Evolutionary conservation across 129 eudicot genomes (phyloP).

Genomic region (Heracleum sosnowskyi): DNA sequence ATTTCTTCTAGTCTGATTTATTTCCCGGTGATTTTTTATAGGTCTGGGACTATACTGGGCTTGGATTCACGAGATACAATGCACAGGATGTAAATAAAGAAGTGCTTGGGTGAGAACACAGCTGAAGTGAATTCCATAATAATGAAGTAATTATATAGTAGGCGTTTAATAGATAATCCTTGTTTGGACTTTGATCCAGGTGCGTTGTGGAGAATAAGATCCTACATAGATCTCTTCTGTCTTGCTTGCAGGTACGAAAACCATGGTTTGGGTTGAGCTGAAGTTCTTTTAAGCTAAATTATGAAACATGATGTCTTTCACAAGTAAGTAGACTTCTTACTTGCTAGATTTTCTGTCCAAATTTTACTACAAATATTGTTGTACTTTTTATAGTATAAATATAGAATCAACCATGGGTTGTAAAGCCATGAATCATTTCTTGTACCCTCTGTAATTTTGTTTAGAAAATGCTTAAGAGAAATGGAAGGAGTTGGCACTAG

Average conservation of each 20-base stretch:
- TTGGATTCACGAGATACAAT: constrained; percentile 80
- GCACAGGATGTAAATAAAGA: constrained; percentile 84
- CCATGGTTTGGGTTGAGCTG: not conserved
- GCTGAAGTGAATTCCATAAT: not conserved
- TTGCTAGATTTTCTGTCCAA: too few species aligned
- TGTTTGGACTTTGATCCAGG: constrained; percentile 26
- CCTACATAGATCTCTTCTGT: constrained; percentile 70
- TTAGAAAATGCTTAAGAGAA: too few species aligned
- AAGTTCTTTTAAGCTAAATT: not conserved
- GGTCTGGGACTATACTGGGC: constrained; percentile 99
- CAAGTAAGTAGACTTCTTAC: too few species aligned
- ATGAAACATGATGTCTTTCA: not conserved
- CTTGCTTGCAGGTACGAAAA: constrained; percentile 58
- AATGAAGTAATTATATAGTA: constrained; percentile 7
- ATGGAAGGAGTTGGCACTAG: too few species aligned
- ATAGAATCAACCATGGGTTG: too few species aligned
- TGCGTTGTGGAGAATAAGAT: constrained; percentile 99
- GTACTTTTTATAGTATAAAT: too few species aligned
- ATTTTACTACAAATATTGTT: too few species aligned
- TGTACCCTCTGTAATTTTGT: too few species aligned
- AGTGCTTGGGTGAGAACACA: constrained; percentile 62
- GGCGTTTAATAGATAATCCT: constrained; percentile 10
- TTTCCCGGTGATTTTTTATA: constrained; percentile 13
- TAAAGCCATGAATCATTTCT: too few species aligned
- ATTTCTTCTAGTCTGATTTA: constrained; percentile 2